Base-by-base conservation (phyloP, 83 land plant genomes). In the Diphasiastrum complanatum region DNA sequence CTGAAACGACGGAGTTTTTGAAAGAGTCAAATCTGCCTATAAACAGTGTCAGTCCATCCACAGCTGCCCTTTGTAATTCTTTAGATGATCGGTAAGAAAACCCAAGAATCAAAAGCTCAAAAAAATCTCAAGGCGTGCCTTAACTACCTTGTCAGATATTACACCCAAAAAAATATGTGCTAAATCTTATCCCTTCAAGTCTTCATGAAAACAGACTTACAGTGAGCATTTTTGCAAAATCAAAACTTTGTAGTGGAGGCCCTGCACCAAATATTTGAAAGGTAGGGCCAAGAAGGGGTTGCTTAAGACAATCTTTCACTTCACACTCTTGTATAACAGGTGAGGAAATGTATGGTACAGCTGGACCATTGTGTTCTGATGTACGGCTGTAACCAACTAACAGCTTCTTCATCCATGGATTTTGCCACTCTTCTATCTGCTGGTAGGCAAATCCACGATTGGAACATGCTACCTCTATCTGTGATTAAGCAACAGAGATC, bases 191-290 rank as follows among this genome's bases (percentile, higher is more conserved):
- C n/a, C n/a, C n/a, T n/a, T n/a, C n/a, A n/a, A n/a, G n/a, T n/a
- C n/a, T n/a, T n/a, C n/a, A n/a, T n/a, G n/a, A n/a, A n/a, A n/a
- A n/a, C n/a, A n/a, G n/a, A 33, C 71, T 47, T 73, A 92, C 98
- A 37, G 87, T 89, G 28, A 95, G 92, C 85, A 87, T 80, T 37
- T 86, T 89, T 63, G 99, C 97, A 61, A 93, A 90, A 61, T 95
- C 99, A 75, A 95, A 89, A 53, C 81, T 86, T 61, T 78, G 84
- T 66, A 95, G 62, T 19, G 99, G 97, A 22, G 96, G 99, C 35
- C 81, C 90, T 47, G 97, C 83, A 20, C 99, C 99, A 75, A 95
- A 95, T 40, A 95, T 81, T 43, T 71, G 65, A 61, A 84, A 82
- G 2, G 99, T 78, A 23, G 82, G 70, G 64, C 74, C 71, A 37